A percentile compares a stretch with the other conserved stretches of the same genome.
Conservation (phyloP, 1,284 basidiomycete genomes). For the Ustilago nuda region DNA sequence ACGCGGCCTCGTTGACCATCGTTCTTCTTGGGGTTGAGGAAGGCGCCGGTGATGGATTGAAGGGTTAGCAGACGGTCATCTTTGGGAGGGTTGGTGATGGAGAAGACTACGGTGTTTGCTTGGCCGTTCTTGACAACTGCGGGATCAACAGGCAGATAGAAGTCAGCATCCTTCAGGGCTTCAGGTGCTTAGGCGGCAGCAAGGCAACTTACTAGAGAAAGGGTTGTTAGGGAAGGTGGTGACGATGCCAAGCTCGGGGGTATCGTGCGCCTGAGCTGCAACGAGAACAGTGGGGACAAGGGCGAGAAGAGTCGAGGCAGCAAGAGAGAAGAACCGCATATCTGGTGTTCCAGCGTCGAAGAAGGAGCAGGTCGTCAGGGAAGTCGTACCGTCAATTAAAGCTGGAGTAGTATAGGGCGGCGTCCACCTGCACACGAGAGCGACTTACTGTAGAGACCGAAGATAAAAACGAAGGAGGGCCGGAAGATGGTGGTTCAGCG, state of each 20-base stretch:
- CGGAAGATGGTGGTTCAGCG: background rate
- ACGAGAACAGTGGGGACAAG: constrained; percentile 42
- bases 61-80: constrained; percentile 62
- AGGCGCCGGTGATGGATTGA: constrained; percentile 65
- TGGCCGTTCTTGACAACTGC: constrained; percentile 66
- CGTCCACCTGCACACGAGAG: background rate
- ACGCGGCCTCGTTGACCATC: constrained; percentile 63
- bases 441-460: constrained; percentile 7
- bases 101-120: constrained; percentile 66
- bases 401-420: background rate
- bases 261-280: constrained; percentile 55
- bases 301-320: constrained; percentile 37
- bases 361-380: background rate
- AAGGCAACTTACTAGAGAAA: constrained; percentile 47
- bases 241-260: constrained; percentile 61
- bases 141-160: background rate
- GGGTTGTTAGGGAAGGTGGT: constrained; percentile 68
- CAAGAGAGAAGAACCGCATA: constrained; percentile 45
- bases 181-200: background rate
- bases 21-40: constrained; percentile 62
- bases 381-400: background rate
- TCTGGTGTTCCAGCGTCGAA: background rate
- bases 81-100: constrained; percentile 56
- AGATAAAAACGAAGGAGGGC: constrained; percentile 6
- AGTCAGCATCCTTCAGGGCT: constrained; percentile 3